phyloP scores from a whole-genome alignment of 2,329 filamentous ascomycete genomes.

The Drechslera avenae region DNA sequence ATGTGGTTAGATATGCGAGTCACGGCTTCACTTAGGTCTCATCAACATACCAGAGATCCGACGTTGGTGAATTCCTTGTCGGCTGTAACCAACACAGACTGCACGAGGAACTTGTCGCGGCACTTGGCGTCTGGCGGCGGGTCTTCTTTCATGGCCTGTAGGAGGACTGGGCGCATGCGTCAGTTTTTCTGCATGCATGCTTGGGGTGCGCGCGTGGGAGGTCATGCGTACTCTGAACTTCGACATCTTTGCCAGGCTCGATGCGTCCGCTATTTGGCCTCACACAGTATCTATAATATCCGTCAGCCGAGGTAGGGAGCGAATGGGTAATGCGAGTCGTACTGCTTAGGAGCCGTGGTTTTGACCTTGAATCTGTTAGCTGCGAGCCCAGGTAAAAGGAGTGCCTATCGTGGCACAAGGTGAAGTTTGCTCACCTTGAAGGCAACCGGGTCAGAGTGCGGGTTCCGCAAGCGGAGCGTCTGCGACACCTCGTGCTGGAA shows the following conservation, averaged over 20 bases:
- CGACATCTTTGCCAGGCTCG: conserved; percentile 85
- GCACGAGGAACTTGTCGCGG: conserved; percentile 96
- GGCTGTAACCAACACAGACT: conserved; percentile 81
- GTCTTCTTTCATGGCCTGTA: conserved; percentile 98
- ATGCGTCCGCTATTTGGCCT: conserved; percentile 96
- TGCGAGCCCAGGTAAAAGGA: neutral
- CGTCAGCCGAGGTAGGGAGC: conserved; percentile 23
- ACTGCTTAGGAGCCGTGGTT: conserved; percentile 99
- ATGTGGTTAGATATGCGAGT: conserved; percentile 10
- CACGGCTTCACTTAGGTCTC: too few relatives aligned
- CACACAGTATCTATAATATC: conserved; percentile 81
- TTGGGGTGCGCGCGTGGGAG: conserved; percentile 14
- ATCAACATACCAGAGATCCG: conserved; percentile 71
- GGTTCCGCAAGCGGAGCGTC: conserved; percentile 63
- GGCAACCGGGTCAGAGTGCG: conserved; percentile 62
- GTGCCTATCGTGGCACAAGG: neutral
- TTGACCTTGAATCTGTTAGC: conserved; percentile 71
- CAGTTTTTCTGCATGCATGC: conserved; percentile 27
- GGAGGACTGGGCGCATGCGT: conserved; percentile 68
- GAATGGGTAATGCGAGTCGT: conserved; percentile 51
- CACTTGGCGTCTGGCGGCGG: conserved; percentile 85
- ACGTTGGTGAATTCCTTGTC: conserved; percentile 86
- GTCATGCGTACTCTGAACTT: conserved; percentile 78
- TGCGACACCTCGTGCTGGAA: conserved; percentile 69
- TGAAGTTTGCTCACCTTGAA: conserved; percentile 63